These are phyloP conservation scores for Nadsonia commutata DNA, from an alignment of 1,139 yeast species.

Conservation along the genomic window DNA sequence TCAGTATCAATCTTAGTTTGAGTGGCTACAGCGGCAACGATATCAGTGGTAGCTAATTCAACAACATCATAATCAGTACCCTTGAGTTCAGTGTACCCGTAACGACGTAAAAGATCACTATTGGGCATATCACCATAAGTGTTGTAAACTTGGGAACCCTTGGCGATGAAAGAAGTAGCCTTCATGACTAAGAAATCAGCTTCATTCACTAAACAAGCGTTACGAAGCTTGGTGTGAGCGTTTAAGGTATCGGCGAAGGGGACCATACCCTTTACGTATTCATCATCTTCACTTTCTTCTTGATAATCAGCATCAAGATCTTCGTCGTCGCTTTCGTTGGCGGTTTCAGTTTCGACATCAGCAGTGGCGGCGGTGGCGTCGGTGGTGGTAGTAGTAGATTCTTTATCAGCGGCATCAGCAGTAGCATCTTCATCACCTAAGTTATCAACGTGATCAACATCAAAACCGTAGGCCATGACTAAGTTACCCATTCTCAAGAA, in stretches of 20 bases:
- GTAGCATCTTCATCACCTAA: conserved; percentile 3
- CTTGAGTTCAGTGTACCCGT: conserved; percentile 72
- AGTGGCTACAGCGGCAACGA: conserved; percentile 11
- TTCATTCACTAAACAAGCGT: conserved; percentile 43
- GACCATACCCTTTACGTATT: conserved; percentile 67
- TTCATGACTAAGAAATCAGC: conserved; percentile 45
- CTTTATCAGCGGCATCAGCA: conserved; percentile 3
- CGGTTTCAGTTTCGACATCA: neutral
- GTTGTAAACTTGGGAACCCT: conserved; percentile 68
- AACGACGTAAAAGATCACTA: conserved; percentile 71
- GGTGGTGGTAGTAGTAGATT: neutral
- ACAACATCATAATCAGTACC: conserved; percentile 75
- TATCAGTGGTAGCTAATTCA: conserved; percentile 32
- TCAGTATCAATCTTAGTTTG: conserved; percentile 8
- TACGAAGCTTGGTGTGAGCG: conserved; percentile 66
- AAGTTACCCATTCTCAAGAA: conserved; percentile 62
- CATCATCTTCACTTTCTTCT: conserved; percentile 26
- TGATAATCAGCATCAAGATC: conserved; percentile 24
- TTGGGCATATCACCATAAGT: conserved; percentile 88
- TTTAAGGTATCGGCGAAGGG: conserved; percentile 86
- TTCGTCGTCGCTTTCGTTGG: conserved; percentile 6
- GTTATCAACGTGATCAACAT: conserved; percentile 23
- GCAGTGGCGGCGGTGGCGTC: conserved; percentile 2
- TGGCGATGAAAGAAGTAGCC: conserved; percentile 43
- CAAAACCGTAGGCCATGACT: conserved; percentile 57